Base-by-base conservation (phyloP, 1,284 basidiomycete genomes). In the Malassezia pachydermatis region DNA sequence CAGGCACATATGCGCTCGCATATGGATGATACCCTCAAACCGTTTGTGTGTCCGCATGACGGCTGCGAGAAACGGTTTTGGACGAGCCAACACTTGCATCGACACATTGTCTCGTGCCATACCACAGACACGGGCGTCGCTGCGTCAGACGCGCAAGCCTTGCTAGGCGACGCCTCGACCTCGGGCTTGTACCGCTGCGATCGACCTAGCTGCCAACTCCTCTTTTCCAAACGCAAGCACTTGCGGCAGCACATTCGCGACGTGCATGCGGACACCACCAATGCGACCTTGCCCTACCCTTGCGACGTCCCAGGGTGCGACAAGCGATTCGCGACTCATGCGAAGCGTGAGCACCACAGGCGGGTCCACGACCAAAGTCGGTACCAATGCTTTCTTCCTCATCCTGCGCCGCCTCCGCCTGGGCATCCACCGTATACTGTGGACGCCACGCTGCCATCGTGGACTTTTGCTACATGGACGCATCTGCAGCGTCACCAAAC, bases 191-290 rank as follows among this genome's bases (percentile, higher is more conserved):
- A 51, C 30, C 11, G 8, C 17, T 51, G 49, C 25, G 32, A 20
- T 3, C 13, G 27, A 13, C 32, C 9, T 5, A 35, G 40, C 20
- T 52, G 50, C 30, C 25, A 14, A 3, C 35, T 20, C 3, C 2
- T 47, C 7, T 52, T 52, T 22, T 41, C 41, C 14, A 47, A 52
- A 32, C 50, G 50, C 43, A 52, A 52, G 29, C 22, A 39, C 25
- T 40, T 52, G 9, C 33, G 44, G n/a, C 44, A 38, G 10, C 50
- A 52, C 25, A 24, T 46, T 7, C 50, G 45, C 3, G 28, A 52
- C 17, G 44, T 23, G 4, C 50, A 52, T 17, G 45, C 50, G 10
- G 44, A 47, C 16, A 19, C 24, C 8, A 17, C 5, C n/a, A 25
- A 11, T 7, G 27, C 19, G 3, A 24, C 24, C 17, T n/a, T 32